Percentiles rank a stretch among this genome's conserved stretches.
These are phyloP conservation scores for Phylloporus sp. DNA, from an alignment of 768 basidiomycete species.

Conservation along the genomic window DNA sequence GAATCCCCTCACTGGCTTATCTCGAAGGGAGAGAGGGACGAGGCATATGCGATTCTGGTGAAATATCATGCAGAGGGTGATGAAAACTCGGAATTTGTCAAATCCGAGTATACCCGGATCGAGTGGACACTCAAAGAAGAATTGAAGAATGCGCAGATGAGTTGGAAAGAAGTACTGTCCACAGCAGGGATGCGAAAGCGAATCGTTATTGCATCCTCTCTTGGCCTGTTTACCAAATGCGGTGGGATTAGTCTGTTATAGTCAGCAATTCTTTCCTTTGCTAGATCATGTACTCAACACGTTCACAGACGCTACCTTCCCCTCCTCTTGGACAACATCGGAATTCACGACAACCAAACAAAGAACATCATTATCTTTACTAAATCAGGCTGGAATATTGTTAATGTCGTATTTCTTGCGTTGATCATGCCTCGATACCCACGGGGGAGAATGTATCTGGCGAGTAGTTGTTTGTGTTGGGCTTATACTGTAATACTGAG, in stretches of 20 bases:
- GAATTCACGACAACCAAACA: conserved; percentile 13
- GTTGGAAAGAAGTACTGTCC: neutral
- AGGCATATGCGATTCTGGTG: conserved; percentile 44
- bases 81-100: conserved; percentile 46
- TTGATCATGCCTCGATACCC: conserved; percentile 3
- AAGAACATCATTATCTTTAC: conserved; percentile 14
- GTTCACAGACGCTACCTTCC: conserved; percentile 6
- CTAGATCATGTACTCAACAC: neutral
- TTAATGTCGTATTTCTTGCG: conserved; percentile 1
- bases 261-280: neutral
- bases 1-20: conserved; percentile 66
- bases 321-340: conserved; percentile 11
- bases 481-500: neutral
- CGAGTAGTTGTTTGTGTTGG: no score
- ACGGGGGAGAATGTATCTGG: conserved; percentile 9
- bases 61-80: conserved; percentile 64
- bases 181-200: conserved; percentile 16
- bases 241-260: conserved; percentile 6
- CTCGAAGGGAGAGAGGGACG: conserved; percentile 47
- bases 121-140: conserved; percentile 45
- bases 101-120: conserved; percentile 55
- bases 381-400: conserved; percentile 1
- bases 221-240: conserved; percentile 9
- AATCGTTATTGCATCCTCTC: conserved; percentile 5
- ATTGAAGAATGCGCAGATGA: neutral